A percentile compares a stretch with the other conserved stretches of the same genome.
These are phyloP conservation scores for Setaria italica DNA, from an alignment of 202 grass and related monocot genomes.

Conservation along the genomic window DNA sequence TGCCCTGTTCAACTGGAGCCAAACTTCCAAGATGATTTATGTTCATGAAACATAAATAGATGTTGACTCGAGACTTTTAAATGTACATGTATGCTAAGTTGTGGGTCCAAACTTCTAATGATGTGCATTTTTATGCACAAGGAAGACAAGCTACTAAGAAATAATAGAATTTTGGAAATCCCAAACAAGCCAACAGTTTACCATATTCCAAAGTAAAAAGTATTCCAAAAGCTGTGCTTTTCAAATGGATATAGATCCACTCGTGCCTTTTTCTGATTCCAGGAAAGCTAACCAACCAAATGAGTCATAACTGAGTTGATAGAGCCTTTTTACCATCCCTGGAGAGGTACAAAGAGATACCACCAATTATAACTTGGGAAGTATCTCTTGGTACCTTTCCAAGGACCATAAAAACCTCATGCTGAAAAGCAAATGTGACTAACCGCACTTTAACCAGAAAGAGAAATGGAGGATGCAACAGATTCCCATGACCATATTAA, in stretches of 20 bases:
- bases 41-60: slow-evolving; percentile 25
- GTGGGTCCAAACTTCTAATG: slow-evolving; percentile 6
- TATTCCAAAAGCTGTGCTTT: not conserved
- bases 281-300: slow-evolving; percentile 1
- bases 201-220: slow-evolving; percentile 10
- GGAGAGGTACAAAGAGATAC: not conserved
- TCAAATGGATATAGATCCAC: not conserved
- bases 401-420: not conserved
- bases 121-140: not conserved
- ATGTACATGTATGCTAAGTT: not conserved
- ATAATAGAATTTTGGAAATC: not conserved
- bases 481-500: not conserved
- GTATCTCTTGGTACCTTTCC: not conserved
- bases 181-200: not conserved
- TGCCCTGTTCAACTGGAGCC: not conserved
- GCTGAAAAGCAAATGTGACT: not conserved
- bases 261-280: not conserved
- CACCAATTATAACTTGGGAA: slow-evolving; percentile 10
- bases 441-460: slow-evolving; percentile 18
- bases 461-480: not conserved
- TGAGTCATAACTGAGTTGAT: not conserved
- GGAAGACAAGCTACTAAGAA: slow-evolving; percentile 17
- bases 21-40: not conserved
- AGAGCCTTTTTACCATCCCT: not conserved
- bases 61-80: not conserved